These are phyloP conservation scores for Phaffia australis DNA, from an alignment of 768 basidiomycete species.

Conservation along the genomic window DNA sequence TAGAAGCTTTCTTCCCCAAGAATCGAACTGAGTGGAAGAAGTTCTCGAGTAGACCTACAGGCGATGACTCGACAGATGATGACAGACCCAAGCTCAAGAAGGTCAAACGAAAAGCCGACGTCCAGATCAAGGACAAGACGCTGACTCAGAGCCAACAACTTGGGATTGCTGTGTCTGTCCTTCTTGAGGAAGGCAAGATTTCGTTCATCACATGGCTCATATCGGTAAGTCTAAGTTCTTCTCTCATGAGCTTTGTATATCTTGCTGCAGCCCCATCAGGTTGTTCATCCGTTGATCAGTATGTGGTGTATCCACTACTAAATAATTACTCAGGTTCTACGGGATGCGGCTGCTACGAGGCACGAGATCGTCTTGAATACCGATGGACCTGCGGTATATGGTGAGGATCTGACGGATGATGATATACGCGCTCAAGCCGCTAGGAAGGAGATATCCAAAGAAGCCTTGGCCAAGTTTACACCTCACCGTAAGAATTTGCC, in stretches of 20 bases:
- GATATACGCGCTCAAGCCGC: slow-evolving; percentile 27
- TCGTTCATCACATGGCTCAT: slow-evolving; percentile 68
- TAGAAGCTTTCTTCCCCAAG: slow-evolving; percentile 65
- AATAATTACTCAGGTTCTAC: not conserved
- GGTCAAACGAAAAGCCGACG: slow-evolving; percentile 44
- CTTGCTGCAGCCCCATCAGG: not conserved
- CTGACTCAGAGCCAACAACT: slow-evolving; percentile 82
- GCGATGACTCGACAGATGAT: slow-evolving; percentile 11
- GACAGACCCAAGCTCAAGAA: slow-evolving; percentile 15
- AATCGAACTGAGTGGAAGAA: slow-evolving; percentile 77
- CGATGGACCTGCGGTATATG: slow-evolving; percentile 32
- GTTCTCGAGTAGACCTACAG: slow-evolving; percentile 57
- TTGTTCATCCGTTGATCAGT: not conserved
- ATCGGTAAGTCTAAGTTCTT: slow-evolving; percentile 48
- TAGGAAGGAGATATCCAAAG: slow-evolving; percentile 45
- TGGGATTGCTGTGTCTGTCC: slow-evolving; percentile 65
- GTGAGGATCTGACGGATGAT: slow-evolving; percentile 28
- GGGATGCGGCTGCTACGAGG: slow-evolving; percentile 34
- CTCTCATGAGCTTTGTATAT: not conserved
- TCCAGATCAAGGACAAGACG: slow-evolving; percentile 58
- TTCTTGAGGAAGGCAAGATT: slow-evolving; percentile 55
- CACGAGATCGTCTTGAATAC: slow-evolving; percentile 38
- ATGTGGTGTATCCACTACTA: not conserved
- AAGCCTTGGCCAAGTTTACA: slow-evolving; percentile 56
- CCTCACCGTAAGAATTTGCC: slow-evolving; percentile 57